Conservation (phyloP, 2,329 filamentous ascomycete species). For the Sarocladiaceae sp. region DNA sequence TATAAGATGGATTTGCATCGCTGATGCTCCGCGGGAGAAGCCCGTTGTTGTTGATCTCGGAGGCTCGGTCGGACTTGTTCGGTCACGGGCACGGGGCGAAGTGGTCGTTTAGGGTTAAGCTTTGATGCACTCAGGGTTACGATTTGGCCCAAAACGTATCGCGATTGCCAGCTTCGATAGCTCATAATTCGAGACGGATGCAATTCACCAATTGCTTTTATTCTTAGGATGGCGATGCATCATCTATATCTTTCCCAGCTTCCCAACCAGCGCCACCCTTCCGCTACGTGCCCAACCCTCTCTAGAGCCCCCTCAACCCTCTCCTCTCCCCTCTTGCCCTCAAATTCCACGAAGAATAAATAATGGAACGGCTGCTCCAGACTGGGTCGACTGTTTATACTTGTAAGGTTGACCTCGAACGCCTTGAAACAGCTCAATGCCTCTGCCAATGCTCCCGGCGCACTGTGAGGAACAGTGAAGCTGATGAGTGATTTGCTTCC, state of each 20-base stretch:
- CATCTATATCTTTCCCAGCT: slow-evolving; percentile 52
- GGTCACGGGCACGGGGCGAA: background rate
- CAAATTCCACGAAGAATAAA: slow-evolving; percentile 90
- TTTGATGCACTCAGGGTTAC: too few relatives aligned
- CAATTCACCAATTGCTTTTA: background rate
- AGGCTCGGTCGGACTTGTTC: background rate
- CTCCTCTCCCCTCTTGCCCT: slow-evolving; percentile 50
- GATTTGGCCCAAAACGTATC: too few relatives aligned
- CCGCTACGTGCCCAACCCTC: slow-evolving; percentile 53
- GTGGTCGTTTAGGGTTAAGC: background rate
- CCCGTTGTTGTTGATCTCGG: background rate
- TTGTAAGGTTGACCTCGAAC: slow-evolving; percentile 76
- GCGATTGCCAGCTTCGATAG: too few relatives aligned
- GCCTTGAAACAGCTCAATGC: slow-evolving; percentile 74
- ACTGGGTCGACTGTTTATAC: slow-evolving; percentile 83
- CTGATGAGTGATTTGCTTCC: slow-evolving; percentile 69
- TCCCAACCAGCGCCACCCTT: slow-evolving; percentile 64
- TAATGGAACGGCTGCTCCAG: slow-evolving; percentile 77
- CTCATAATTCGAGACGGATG: too few relatives aligned
- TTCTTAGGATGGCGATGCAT: slow-evolving; percentile 18
- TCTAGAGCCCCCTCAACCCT: slow-evolving; percentile 58
- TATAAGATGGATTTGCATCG: too few relatives aligned
- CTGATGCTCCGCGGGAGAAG: background rate
- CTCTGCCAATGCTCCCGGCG: slow-evolving; percentile 78
- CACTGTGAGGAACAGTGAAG: slow-evolving; percentile 75